Evolutionary conservation across 78 protist species (phyloP), one percentile per base, ranked within the genome.

Genomic region (Diacronema lutheri): DNA sequence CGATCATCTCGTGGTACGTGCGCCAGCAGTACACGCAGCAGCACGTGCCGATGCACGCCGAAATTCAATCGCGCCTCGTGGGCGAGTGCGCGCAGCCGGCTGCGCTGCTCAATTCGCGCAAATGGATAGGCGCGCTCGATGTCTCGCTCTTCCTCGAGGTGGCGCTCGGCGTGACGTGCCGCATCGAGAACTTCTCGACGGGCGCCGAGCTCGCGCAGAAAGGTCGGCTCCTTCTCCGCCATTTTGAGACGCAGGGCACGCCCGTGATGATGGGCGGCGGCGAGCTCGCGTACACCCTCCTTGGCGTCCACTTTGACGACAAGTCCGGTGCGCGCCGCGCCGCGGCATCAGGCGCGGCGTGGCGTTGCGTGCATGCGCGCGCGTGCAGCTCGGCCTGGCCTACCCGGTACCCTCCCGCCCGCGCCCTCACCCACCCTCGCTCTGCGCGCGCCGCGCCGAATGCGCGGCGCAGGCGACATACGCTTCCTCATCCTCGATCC

Each of bases 401-500:
- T n/a, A n/a, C n/a, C n/a, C n/a, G n/a, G n/a, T n/a, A n/a, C n/a
- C n/a, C n/a, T n/a, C n/a, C n/a, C n/a, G n/a, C n/a, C n/a, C n/a
- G n/a, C n/a, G n/a, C n/a, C n/a, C n/a, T n/a, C 50, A 44, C 50
- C 16, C 50, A 3, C 16, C 50, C 16, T 44, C 50, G 50, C 16
- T 7, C 50, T 44, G 50, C 3, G 16, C 50, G 50, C 50, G 50
- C 50, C 50, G 16, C 16, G 62, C 62, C 62, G n/a, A 1, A 21
- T 13, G 62, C 62, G 19, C 62, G 62, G 6, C 4, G 0, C 79
- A 56, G 91, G 93, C 13, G 93, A 86, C 23, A 31, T 86, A 33
- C 65, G 89, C 20, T 94, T 84, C 56, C 92, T 94, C 21, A 94
- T 94, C 46, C 83, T 94, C 11, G 97, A 94, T 85, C 97, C 97